Evolutionary conservation across 2,329 filamentous ascomycete species (phyloP).

Genomic region (Fusarium citri): DNA sequence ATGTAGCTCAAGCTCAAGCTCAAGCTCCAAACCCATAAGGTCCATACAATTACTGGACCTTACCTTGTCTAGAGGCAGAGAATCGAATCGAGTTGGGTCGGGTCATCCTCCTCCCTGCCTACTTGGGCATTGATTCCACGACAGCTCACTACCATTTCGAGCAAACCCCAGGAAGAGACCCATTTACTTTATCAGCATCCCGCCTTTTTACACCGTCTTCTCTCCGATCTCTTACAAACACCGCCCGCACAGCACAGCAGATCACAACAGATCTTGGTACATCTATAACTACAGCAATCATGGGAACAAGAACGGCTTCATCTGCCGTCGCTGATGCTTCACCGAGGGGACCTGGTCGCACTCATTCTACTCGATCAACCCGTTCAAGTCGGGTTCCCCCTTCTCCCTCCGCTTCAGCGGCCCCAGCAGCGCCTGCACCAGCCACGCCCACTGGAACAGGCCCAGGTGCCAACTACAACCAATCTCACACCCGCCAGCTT

Average conservation of each 20-base stretch:
- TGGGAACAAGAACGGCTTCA: constrained; percentile 44
- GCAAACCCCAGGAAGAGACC: constrained; percentile 29
- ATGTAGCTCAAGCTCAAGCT: constrained; percentile 10
- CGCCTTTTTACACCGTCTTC: constrained; percentile 30
- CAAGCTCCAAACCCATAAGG: background rate
- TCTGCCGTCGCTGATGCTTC: constrained; percentile 42
- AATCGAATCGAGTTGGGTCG: background rate
- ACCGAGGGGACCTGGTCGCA: constrained; percentile 49
- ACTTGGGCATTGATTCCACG: constrained; percentile 30
- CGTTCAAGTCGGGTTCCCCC: constrained; percentile 43
- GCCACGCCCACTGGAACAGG: constrained; percentile 41
- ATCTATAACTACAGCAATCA: constrained; percentile 16
- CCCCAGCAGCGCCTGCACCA: constrained; percentile 37
- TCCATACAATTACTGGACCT: constrained; percentile 11
- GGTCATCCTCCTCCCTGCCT: constrained; percentile 20
- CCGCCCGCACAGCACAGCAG: constrained; percentile 13
- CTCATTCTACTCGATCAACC: constrained; percentile 51
- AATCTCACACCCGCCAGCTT: constrained; percentile 43
- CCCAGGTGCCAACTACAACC: constrained; percentile 38
- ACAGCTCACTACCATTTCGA: constrained; percentile 36
- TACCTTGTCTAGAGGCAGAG: background rate
- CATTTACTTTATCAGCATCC: constrained; percentile 26
- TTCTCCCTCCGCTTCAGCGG: constrained; percentile 34
- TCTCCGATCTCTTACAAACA: constrained; percentile 20
- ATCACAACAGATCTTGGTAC: background rate